Conservation (phyloP, 192 early-diverging fungal genomes). For the Dissophora ornata region DNA sequence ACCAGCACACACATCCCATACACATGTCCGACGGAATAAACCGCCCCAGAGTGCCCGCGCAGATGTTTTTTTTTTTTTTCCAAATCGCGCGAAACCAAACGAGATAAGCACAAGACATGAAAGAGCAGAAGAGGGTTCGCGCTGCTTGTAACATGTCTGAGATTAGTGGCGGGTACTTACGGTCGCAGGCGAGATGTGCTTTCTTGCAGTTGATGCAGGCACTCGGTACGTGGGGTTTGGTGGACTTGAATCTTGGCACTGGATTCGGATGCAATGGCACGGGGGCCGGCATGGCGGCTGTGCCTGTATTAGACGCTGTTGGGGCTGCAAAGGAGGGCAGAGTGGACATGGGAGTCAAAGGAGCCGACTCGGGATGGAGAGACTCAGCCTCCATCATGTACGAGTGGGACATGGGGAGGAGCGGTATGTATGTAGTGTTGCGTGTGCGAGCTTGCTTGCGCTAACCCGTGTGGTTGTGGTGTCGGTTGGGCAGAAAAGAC, state of each 20-base stretch:
- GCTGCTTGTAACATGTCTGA: too few relatives aligned
- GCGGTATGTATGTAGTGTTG: not conserved
- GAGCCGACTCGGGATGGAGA: conserved; percentile 32
- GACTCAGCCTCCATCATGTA: conserved; percentile 48
- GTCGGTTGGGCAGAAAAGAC: not conserved
- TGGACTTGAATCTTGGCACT: conserved; percentile 41
- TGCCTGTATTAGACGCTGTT: not conserved
- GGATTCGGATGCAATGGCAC: conserved; percentile 27
- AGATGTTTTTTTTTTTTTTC: too few relatives aligned
- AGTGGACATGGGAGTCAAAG: conserved; percentile 19
- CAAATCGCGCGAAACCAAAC: not conserved
- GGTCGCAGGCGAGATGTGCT: conserved; percentile 90
- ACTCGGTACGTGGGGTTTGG: conserved; percentile 84
- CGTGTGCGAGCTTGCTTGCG: too few relatives aligned
- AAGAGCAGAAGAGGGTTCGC: not conserved
- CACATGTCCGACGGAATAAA: too few relatives aligned
- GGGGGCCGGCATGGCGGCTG: conserved; percentile 3
- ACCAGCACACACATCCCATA: not conserved
- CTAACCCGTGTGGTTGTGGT: too few relatives aligned
- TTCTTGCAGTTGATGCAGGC: conserved; percentile 92
- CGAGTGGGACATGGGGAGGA: conserved; percentile 36
- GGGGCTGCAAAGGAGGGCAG: conserved; percentile 9
- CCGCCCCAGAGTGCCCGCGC: too few relatives aligned
- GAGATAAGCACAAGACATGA: not conserved
- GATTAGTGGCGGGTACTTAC: too few relatives aligned